Conservation (phyloP, 495 filamentous ascomycete genomes). For the Parmelia sp. region DNA sequence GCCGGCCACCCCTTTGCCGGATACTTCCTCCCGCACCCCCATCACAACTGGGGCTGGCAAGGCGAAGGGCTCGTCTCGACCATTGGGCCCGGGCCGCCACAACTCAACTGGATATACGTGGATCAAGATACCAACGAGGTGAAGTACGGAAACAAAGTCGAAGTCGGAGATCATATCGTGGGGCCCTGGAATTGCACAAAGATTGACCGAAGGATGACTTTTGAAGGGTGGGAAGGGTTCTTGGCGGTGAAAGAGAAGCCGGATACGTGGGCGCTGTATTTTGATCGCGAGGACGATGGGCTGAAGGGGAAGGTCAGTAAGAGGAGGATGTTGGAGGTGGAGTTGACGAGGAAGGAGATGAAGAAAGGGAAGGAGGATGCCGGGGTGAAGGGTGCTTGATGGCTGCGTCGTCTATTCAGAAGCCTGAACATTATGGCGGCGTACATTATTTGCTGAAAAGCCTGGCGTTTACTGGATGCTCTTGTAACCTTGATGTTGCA, state of each 20-base stretch:
- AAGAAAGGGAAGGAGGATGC: conserved; percentile 19
- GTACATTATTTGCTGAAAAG: not conserved
- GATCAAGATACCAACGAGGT: conserved; percentile 51
- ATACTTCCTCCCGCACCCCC: conserved; percentile 55
- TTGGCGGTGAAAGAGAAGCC: conserved; percentile 39
- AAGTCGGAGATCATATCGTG: conserved; percentile 41
- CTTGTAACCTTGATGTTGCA: no score
- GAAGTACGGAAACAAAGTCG: conserved; percentile 45
- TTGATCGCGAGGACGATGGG: conserved; percentile 42
- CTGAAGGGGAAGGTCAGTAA: conserved; percentile 25
- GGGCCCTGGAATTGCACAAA: conserved; percentile 54
- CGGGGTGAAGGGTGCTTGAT: conserved; percentile 6
- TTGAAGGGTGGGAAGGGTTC: conserved; percentile 50
- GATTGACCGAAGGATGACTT: conserved; percentile 48
- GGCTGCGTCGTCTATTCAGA: not conserved
- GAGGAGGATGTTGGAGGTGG: conserved; percentile 18
- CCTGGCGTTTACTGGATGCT: not conserved
- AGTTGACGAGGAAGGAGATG: conserved; percentile 19
- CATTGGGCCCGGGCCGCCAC: conserved; percentile 52
- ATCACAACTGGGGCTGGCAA: conserved; percentile 41
- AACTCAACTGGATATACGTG: conserved; percentile 60
- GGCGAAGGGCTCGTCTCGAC: conserved; percentile 49
- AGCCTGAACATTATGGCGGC: not conserved
- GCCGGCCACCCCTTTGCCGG: conserved; percentile 52
- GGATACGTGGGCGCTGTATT: conserved; percentile 43